Evolutionary conservation across 257 asterid genomes (phyloP).

Genomic region (Coffea canephora): DNA sequence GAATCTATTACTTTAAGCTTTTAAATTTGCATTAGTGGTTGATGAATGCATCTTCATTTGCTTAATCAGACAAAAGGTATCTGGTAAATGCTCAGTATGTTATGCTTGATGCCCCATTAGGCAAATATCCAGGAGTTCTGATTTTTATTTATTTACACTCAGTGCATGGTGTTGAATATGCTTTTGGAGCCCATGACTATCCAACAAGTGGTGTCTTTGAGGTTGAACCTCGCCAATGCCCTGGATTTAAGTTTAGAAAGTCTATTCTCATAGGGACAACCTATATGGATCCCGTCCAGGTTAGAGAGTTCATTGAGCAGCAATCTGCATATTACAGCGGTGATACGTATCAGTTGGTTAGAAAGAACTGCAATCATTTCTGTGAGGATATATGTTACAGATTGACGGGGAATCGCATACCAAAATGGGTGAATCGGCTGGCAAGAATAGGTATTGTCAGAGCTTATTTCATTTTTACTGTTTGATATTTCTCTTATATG

Average conservation of each 20-base stretch:
- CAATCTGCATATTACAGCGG: slow-evolving; percentile 61
- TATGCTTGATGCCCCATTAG: neutral
- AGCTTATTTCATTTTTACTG: slow-evolving; percentile 8
- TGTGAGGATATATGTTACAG: slow-evolving; percentile 71
- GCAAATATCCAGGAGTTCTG: neutral
- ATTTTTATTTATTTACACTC: slow-evolving; percentile 25
- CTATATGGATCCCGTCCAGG: slow-evolving; percentile 50
- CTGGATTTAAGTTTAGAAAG: slow-evolving; percentile 77
- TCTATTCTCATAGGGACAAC: slow-evolving; percentile 74
- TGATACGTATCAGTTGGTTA: slow-evolving; percentile 68
- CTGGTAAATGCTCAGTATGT: neutral
- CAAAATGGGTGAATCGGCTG: slow-evolving; percentile 89
- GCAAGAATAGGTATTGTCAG: slow-evolving; percentile 63
- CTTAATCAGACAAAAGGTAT: neutral
- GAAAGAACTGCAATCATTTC: slow-evolving; percentile 89
- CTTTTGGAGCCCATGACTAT: slow-evolving; percentile 79
- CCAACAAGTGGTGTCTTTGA: slow-evolving; percentile 83
- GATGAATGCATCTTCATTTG: slow-evolving; percentile 8
- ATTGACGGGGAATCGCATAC: slow-evolving; percentile 67
- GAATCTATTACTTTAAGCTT: neutral
- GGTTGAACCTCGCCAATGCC: slow-evolving; percentile 79
- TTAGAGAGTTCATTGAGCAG: slow-evolving; percentile 68
- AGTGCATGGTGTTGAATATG: slow-evolving; percentile 83
- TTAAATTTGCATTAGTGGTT: neutral
- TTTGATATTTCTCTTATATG: neutral